Evolutionary conservation across 352 stramenopile species (phyloP), one percentile per base, ranked within the genome.

Genomic region (Globisporangium heterothallicum): DNA sequence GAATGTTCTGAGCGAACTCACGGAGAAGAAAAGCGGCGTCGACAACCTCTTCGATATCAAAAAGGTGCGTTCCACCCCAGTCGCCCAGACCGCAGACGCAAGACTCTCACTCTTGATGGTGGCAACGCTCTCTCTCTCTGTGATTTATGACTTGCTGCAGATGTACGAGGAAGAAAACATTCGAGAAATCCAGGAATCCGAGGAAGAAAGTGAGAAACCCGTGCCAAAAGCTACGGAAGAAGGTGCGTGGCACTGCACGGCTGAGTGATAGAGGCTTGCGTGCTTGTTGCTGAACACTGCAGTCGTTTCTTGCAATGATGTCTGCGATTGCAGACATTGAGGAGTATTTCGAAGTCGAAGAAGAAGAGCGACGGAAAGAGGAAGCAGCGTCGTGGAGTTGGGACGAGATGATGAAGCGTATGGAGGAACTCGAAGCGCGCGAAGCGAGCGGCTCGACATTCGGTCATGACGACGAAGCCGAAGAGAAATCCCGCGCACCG

Each of bases 91-190:
- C n/a, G n/a, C n/a, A n/a, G n/a, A n/a, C 47, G 35, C 30, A 42
- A 9, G 10, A n/a, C 3, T 16, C n/a, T 19, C 5, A 30, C 22
- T n/a, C 9, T 26, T 29, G 1, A 6, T 34, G 12, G 14, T 27
- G 9, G 22, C n/a, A n/a, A 6, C 13, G 19, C 6, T 7, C 2
- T 42, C 9, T 44, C 14, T 49, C 18, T 4, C 48, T 30, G 6
- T 35, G 13, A 18, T 14, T 14, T 61, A 10, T 40, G 19, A 13
- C 0, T 50, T 49, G 3, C 22, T 22, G 40, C 40, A 86, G 63
- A 70, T 92, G 47, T 94, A 92, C 42, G 81, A 94, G 49, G 64
- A 84, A 12, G 81, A 88, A 42, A 86, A 92, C 40, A 94, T 94
- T 49, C 76, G 73, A 18, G 81, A 94, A 47, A 94, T 94, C 43